Base-by-base conservation (phyloP, 2,329 filamentous ascomycete genomes). In the Aspergillus jensenii region DNA sequence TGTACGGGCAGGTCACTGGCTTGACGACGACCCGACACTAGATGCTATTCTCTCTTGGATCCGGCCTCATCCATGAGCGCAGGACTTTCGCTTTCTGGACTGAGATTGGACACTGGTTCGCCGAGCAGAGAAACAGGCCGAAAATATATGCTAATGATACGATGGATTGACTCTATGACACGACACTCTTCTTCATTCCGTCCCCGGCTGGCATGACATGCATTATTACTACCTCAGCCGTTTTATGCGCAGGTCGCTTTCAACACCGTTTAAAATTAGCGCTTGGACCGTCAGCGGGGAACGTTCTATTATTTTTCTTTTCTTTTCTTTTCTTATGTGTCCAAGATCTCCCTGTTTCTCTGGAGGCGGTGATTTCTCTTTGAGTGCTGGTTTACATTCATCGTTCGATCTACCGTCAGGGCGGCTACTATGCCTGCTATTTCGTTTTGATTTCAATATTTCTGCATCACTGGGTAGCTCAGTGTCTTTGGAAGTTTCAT, bases 11-110 rank as follows among this genome's bases (percentile, higher is more conserved):
- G 82, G 83, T 40, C 85, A 86, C 73, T 88, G 85, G 84, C 74
- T 87, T 45, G 73, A 75, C 39, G 85, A 88, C 60, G 85, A 87
- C 66, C 85, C 85, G 3, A 76, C 81, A 7, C 72, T 87, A 57
- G 74, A 77, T 15, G 75, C 76, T 19, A 83, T 86, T 48, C 77
- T 75, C 23, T 67, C 68, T 35, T 81, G 78, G 76, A 76, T 80
- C 44, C 71, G 68, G 46, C 68, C 71, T 33, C 74, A 76, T 57
- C 69, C 68, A 58, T 73, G 56, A 59, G 56, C 23, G 31, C 31
- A 48, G 45, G 21, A 2, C n/a, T 17, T 17, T 46, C 33, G 19
- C n/a, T n/a, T n/a, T 48, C 9, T 17, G n/a, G 15, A 4, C 14
- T 37, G 11, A n/a, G n/a, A 37, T 17, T 19, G 15, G 19, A 17